phyloP scores from a whole-genome alignment of 2,329 filamentous ascomycete genomes.

The Diaporthe humulicola region DNA sequence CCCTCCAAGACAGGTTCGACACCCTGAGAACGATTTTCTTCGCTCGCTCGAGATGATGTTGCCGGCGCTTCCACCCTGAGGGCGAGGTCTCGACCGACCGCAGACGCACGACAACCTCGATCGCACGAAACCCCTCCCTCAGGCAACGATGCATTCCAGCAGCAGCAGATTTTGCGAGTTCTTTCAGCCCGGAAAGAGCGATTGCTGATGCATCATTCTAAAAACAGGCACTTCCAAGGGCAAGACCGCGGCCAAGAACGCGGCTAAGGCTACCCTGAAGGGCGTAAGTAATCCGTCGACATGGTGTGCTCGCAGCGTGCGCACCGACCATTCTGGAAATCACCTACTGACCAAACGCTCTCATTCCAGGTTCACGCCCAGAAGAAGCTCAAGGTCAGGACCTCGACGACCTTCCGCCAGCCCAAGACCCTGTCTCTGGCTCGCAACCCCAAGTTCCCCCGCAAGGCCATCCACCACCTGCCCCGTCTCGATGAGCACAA shows the following conservation, averaged over 20 bases:
- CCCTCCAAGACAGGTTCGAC: conserved; percentile 41
- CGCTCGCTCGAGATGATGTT: conserved; percentile 40
- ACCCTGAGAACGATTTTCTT: conserved; percentile 34
- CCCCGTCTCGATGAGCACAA: conserved; percentile 97
- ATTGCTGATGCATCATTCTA: conserved; percentile 76
- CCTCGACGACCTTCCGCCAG: conserved; percentile 94
- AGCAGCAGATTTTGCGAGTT: conserved; percentile 85
- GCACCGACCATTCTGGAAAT: background rate
- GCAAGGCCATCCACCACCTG: conserved; percentile 91
- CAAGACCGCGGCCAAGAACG: conserved; percentile 85
- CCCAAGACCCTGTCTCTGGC: conserved; percentile 96
- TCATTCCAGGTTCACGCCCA: conserved; percentile 66
- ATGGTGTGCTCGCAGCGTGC: background rate
- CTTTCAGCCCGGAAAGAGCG: conserved; percentile 69
- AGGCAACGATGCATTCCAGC: conserved; percentile 67
- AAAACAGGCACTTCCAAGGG: conserved; percentile 67
- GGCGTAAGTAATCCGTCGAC: conserved; percentile 76
- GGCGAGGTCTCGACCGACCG: conserved; percentile 35
- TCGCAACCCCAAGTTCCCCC: conserved; percentile 94
- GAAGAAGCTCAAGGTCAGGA: conserved; percentile 94
- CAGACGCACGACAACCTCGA: conserved; percentile 37
- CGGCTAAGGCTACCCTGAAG: conserved; percentile 95
- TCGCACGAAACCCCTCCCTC: conserved; percentile 27
- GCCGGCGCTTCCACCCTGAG: conserved; percentile 40
- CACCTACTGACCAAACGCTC: conserved; percentile 41